Base-by-base conservation (phyloP, 768 basidiomycete genomes). In the Daedaleopsis sinensis region DNA sequence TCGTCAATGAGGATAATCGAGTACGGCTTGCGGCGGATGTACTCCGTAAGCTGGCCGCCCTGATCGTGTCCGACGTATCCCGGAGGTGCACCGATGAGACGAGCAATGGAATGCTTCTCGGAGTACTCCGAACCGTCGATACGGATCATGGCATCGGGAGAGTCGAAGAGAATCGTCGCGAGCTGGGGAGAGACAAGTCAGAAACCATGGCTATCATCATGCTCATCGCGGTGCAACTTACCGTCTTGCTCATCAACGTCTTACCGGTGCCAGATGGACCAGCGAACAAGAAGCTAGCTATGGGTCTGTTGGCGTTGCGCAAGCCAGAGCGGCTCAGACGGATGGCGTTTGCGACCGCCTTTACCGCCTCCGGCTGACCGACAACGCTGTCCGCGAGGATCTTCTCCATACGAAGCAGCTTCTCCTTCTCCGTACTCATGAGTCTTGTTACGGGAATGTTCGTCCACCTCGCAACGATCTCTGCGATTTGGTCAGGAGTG, bases 71-170 rank as follows among this genome's bases (percentile, higher is more conserved):
- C 96, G 44, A 98, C 89, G 71, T 96, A 98, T 42, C 96, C 91
- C 55, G 91, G 90, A 57, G 91, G 91, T n/a, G 84, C 78, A 46
- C 84, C 84, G 55, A 91, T 86, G 51, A 91, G 78, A 39, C 89
- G 80, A n/a, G 87, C 80, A 58, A 91, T 83, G 7, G 88, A 82
- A 66, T 91, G 90, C 70, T 84, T 85, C 63, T 93, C 93, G 18
- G 93, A 94, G 75, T 98, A 96, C 71, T 98, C 94, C 19, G 91
- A 91, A 67, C 89, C 93, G 68, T 98, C 96, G 67, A 97, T 86
- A 54, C 94, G 88, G 67, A 96, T 92, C 89, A 96, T 90, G 18
- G 93, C 92, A 65, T 94, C 88, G 10, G 91, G 86, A 9, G 93
- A 94, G 74, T 96, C 93, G 71, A 98, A 98, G 15, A 98, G 80